Evolutionary conservation across 2,329 filamentous ascomycete genomes (phyloP), one percentile per base, ranked within the genome.

Genomic region (Parafenestella ontariensis): DNA sequence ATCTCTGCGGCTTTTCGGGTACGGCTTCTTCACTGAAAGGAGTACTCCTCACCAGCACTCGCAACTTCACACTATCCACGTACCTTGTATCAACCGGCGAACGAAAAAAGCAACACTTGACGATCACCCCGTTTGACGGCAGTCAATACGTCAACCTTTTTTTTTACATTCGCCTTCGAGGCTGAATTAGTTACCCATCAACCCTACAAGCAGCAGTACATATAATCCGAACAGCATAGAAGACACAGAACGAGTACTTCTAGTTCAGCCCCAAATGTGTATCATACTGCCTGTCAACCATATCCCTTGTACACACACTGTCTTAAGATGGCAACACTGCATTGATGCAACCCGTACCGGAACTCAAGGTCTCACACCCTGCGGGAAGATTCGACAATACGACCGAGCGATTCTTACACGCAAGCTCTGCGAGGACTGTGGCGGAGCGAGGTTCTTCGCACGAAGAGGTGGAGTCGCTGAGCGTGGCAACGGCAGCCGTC

Each of bases 391-490:
- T 39, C 58, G 58, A 46, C 61, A 68, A 48, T 61, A 66, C 46
- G 34, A 52, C 5, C 51, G 62, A 24, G 50, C 65, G 1, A 65
- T 67, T 20, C 15, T 62, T 23, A 64, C 60, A 8, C 49, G 58
- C 23, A 62, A 62, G 39, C 39, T 50, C 6, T 69, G 62, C 49
- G 45, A 58, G 31, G 52, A 65, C 23, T 66, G 64, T 46, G 61
- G 60, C 18, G 59, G 60, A 5, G 59, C 59, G 13, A 53, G 61
- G 34, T 40, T 72, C n/a, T 68, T 66, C 40, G 59, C 55, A 28
- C 54, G 68, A 51, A 62, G 68, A 59, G 66, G 63, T 26, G 69
- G 65, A 18, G 51, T 70, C 40, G 66, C 68, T n/a, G 68, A 61
- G n/a, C 64, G 62, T 21, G 65, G 66, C 13, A 41, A 47, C 26